Evolutionary conservation across 2,329 filamentous ascomycete genomes (phyloP).

Genomic region (Talaromyces piceae): DNA sequence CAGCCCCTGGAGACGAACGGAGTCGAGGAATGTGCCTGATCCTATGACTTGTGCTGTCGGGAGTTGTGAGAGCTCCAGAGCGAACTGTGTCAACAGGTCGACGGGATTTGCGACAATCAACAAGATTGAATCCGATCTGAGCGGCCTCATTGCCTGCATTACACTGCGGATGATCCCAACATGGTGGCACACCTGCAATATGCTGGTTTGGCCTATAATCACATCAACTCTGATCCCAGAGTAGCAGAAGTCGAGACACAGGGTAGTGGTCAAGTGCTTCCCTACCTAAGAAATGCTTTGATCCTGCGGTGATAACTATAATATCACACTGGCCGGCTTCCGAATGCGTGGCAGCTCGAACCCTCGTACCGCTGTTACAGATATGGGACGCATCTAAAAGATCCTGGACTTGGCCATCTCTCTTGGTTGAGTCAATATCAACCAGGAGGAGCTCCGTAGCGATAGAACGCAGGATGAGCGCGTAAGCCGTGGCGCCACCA

Average conservation of each 20-base stretch:
- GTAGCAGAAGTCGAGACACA: too few relatives aligned
- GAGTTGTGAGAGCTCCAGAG: conserved; percentile 41
- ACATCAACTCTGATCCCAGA: not conserved
- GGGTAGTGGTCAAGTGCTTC: not conserved
- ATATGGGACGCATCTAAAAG: conserved; percentile 39
- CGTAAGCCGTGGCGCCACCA: conserved; percentile 43
- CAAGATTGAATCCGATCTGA: conserved; percentile 42
- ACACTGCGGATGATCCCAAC: conserved; percentile 34
- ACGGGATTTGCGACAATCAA: conserved; percentile 50
- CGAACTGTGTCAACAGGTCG: conserved; percentile 47
- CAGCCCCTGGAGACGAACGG: conserved; percentile 38
- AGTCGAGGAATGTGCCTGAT: conserved; percentile 48
- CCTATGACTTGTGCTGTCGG: conserved; percentile 46
- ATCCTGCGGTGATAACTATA: conserved; percentile 48
- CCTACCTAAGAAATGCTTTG: conserved; percentile 40
- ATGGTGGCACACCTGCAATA: conserved; percentile 44
- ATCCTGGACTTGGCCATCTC: conserved; percentile 45
- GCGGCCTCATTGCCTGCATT: conserved; percentile 43
- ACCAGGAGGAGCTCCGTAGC: conserved; percentile 48
- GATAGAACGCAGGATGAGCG: conserved; percentile 45
- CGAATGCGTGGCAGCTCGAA: conserved; percentile 38
- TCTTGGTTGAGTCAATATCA: conserved; percentile 36
- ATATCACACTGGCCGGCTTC: conserved; percentile 50
- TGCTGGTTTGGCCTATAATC: conserved; percentile 34
- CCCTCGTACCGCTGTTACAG: conserved; percentile 34